Conservation (phyloP, 1,284 basidiomycete species). For the Peniophora sp. region DNA sequence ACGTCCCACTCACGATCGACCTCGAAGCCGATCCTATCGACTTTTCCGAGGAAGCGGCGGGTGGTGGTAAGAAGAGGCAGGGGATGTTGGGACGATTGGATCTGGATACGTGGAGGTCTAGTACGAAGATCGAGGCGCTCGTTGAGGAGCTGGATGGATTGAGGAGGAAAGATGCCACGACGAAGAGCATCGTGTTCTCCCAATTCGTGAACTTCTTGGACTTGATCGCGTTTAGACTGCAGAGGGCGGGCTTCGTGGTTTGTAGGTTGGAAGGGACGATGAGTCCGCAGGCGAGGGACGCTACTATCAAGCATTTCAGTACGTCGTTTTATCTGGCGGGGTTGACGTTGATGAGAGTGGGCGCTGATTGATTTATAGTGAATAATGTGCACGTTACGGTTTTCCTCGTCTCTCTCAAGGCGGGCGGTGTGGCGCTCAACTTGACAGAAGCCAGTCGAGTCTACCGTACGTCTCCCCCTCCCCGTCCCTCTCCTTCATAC, state of each 20-base stretch:
- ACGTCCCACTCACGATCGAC: slow-evolving; percentile 90
- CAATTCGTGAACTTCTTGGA: slow-evolving; percentile 91
- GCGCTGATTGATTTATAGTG: slow-evolving; percentile 40
- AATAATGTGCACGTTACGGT: slow-evolving; percentile 92
- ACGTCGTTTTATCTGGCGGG: slow-evolving; percentile 17
- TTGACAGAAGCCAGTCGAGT: slow-evolving; percentile 90
- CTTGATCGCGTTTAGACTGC: slow-evolving; percentile 88
- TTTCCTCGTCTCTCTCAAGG: slow-evolving; percentile 93
- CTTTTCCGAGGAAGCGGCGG: slow-evolving; percentile 56
- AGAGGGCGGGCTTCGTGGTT: slow-evolving; percentile 85
- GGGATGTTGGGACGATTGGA: slow-evolving; percentile 92
- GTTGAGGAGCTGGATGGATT: slow-evolving; percentile 90
- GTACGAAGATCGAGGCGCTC: slow-evolving; percentile 95
- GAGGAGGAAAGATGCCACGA: slow-evolving; percentile 80
- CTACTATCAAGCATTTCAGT: slow-evolving; percentile 94
- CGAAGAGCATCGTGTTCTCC: slow-evolving; percentile 95
- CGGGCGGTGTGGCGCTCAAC: slow-evolving; percentile 93
- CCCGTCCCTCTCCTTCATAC: too few species aligned
- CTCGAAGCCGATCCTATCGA: slow-evolving; percentile 91
- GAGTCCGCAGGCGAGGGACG: slow-evolving; percentile 93
- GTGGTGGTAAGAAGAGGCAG: slow-evolving; percentile 50
- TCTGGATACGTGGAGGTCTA: slow-evolving; percentile 87
- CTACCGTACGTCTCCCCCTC: slow-evolving; percentile 32
- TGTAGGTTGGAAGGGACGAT: slow-evolving; percentile 96
- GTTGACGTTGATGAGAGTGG: background rate